phyloP scores from a whole-genome alignment of 2,329 filamentous ascomycete genomes.

The Pseudogymnoascus sp. region DNA sequence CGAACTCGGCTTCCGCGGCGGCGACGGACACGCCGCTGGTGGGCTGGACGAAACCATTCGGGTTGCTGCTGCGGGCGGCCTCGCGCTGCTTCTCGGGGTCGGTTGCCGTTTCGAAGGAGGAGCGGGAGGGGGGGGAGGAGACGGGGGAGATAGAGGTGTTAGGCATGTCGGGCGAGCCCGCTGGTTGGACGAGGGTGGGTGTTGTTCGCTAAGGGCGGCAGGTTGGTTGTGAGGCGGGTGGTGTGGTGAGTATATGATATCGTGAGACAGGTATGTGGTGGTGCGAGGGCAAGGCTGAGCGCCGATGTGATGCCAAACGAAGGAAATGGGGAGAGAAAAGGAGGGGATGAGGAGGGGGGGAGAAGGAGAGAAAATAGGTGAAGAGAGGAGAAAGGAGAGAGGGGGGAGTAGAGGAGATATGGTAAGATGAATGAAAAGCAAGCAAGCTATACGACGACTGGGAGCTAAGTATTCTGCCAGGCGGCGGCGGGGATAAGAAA shows the following conservation, averaged over 20 bases:
- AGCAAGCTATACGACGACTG: background rate
- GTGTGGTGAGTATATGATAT: background rate
- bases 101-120: constrained; percentile 1
- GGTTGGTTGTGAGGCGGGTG: background rate
- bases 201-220: background rate
- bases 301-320: background rate
- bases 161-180: background rate
- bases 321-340: background rate
- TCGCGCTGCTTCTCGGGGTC: constrained; percentile 25
- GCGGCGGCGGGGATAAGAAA: constrained; percentile 1
- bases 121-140: background rate
- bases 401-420: background rate
- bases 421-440: background rate
- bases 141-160: background rate
- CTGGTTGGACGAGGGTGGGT: background rate
- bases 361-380: background rate
- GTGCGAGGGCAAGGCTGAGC: background rate
- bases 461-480: constrained; percentile 2
- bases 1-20: constrained; percentile 64
- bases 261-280: background rate
- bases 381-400: background rate
- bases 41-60: constrained; percentile 38
- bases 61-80: constrained; percentile 39
- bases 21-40: constrained; percentile 53
- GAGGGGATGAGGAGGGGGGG: background rate